phyloP scores from a whole-genome alignment of 73 alveolate genomes.

The Paramecium biaurelia region DNA sequence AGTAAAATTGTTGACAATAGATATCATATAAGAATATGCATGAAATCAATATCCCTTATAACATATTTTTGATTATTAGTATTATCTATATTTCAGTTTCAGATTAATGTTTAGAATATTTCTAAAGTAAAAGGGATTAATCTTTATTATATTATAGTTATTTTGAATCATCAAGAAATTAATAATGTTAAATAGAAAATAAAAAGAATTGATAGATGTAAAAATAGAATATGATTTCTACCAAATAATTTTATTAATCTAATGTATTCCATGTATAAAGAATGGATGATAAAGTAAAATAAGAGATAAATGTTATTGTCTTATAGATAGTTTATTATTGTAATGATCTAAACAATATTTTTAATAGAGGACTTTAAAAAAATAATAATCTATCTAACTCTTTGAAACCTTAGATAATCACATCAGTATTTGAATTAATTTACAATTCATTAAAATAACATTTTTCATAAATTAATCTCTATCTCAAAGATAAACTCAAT shows the following conservation, averaged over 20 bases:
- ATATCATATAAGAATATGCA: background rate
- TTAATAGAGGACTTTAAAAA: background rate
- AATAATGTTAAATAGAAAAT: background rate
- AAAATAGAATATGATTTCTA: background rate
- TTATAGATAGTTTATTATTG: background rate
- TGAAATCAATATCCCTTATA: background rate
- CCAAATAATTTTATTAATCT: background rate
- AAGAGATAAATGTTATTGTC: background rate
- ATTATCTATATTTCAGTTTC: background rate
- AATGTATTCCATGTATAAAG: background rate
- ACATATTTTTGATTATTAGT: background rate
- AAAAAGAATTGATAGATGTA: background rate
- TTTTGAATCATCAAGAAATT: background rate
- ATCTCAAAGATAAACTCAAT: background rate
- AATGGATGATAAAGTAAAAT: background rate
- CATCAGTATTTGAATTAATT: background rate
- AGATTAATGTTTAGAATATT: background rate
- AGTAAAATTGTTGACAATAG: background rate
- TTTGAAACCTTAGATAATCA: background rate
- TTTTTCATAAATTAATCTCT: background rate
- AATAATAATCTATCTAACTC: background rate
- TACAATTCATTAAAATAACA: slow-evolving; percentile 8
- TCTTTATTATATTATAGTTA: background rate
- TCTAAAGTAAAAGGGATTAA: background rate
- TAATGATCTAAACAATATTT: slow-evolving; percentile 8